phyloP scores from a whole-genome alignment of 2,329 filamentous ascomycete genomes.

The Trichoderma lentiforme region DNA sequence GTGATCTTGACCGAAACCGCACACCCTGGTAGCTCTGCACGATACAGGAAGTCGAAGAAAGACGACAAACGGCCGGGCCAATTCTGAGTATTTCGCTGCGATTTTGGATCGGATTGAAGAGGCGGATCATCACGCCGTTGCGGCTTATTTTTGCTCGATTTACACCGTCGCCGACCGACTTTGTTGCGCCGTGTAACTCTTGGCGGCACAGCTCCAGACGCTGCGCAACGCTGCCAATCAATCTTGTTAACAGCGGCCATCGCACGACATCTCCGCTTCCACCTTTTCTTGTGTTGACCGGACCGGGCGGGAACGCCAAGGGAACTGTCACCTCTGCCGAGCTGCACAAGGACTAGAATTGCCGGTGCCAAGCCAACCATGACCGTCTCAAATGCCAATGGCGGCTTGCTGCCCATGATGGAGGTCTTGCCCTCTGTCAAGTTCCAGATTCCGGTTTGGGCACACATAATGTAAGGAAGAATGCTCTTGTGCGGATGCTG shows the following conservation, averaged over 20 bases:
- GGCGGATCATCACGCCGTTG: not conserved
- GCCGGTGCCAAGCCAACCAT: not conserved
- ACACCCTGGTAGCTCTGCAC: not conserved
- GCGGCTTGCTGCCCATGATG: constrained; percentile 8
- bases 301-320: not conserved
- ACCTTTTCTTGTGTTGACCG: not conserved
- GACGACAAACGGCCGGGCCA: not conserved
- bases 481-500: not conserved
- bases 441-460: not conserved
- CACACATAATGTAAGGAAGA: constrained; percentile 14
- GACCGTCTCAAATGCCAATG: not conserved
- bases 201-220: not conserved
- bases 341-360: not conserved
- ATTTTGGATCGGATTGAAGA: not conserved
- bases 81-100: not conserved
- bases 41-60: not conserved
- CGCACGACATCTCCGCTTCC: not conserved
- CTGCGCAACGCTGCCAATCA: not conserved
- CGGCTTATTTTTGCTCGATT: not conserved
- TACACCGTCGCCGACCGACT: not conserved
- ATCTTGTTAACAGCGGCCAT: not conserved
- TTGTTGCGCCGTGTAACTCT: not conserved
- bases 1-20: constrained; percentile 1
- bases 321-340: not conserved
- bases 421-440: not conserved